phyloP scores from a whole-genome alignment of 179 eudicot genomes.

The Nepenthes alata region DNA sequence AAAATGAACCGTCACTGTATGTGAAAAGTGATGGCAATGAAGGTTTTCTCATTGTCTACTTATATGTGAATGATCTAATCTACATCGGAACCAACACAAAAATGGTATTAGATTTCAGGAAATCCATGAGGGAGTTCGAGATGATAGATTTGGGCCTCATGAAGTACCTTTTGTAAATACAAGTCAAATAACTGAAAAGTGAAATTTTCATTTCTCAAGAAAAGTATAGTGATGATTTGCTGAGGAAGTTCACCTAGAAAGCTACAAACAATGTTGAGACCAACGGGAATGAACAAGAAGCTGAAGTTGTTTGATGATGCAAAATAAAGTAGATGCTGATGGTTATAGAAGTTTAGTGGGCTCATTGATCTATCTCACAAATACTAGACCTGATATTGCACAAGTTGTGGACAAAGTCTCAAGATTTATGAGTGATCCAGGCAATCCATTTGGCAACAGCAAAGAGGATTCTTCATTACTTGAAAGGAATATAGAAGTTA shows the following conservation, averaged over 20 bases:
- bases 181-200: constrained; percentile 5
- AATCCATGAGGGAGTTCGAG: constrained; percentile 6
- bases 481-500: too few relatives aligned
- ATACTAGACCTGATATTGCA: too few relatives aligned
- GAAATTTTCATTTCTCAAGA: constrained; percentile 4
- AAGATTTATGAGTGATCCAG: too few relatives aligned
- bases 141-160: constrained; percentile 8
- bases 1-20: constrained; percentile 17
- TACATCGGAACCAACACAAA: constrained; percentile 4
- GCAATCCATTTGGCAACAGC: too few relatives aligned
- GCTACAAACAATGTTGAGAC: constrained; percentile 10
- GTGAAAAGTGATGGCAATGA: constrained; percentile 6
- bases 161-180: constrained; percentile 12
- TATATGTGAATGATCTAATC: constrained; percentile 19
- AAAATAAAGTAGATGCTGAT: too few relatives aligned
- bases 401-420: too few relatives aligned
- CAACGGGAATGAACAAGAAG: neutral
- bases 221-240: constrained; percentile 7
- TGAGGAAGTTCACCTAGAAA: constrained; percentile 6
- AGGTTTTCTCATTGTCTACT: constrained; percentile 8
- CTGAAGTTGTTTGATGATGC: too few relatives aligned
- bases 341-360: too few relatives aligned
- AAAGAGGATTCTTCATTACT: too few relatives aligned
- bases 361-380: too few relatives aligned
- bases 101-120: constrained; percentile 6